Conservation (phyloP, 371 early-diverging fungal species). For the Mortierella sp. region DNA sequence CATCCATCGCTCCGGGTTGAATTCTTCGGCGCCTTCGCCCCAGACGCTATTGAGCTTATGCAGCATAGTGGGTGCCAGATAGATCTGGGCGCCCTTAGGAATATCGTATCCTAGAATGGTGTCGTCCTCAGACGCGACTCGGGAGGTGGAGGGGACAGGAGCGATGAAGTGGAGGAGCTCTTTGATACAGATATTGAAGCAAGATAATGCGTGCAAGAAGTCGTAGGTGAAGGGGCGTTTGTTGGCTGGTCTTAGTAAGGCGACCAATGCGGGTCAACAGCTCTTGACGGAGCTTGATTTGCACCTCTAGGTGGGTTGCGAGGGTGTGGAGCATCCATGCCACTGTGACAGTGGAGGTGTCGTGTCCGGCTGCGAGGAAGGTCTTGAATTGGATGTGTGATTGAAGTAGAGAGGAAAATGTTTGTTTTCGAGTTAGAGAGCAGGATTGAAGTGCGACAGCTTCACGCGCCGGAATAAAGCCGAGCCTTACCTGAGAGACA, state of each 20-base stretch:
- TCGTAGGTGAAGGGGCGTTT: slow-evolving; percentile 55
- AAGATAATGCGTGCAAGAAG: slow-evolving; percentile 59
- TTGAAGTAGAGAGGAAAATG: not conserved
- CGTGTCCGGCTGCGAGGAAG: too few relatives aligned
- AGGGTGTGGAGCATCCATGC: slow-evolving; percentile 52
- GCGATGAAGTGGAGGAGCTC: slow-evolving; percentile 65
- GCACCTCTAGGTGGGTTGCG: slow-evolving; percentile 30
- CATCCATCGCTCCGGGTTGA: slow-evolving; percentile 50
- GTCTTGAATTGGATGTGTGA: too few relatives aligned
- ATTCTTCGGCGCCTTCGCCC: slow-evolving; percentile 46
- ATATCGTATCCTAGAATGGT: slow-evolving; percentile 60
- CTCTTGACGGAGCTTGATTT: slow-evolving; percentile 32
- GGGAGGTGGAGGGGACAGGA: slow-evolving; percentile 63
- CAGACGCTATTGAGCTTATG: slow-evolving; percentile 57
- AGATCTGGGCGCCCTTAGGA: slow-evolving; percentile 67
- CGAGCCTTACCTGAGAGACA: too few relatives aligned
- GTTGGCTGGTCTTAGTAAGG: too few relatives aligned
- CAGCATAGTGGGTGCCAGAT: slow-evolving; percentile 59
- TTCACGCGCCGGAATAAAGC: too few relatives aligned
- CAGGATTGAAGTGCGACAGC: too few relatives aligned
- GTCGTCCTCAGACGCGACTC: slow-evolving; percentile 61
- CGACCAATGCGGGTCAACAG: slow-evolving; percentile 31
- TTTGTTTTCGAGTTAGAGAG: too few relatives aligned
- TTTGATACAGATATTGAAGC: slow-evolving; percentile 64
- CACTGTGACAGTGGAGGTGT: slow-evolving; percentile 37